Evolutionary conservation across 352 stramenopile genomes (phyloP), one percentile per base, ranked within the genome.

Genomic region (Phytopythium mirpurense): DNA sequence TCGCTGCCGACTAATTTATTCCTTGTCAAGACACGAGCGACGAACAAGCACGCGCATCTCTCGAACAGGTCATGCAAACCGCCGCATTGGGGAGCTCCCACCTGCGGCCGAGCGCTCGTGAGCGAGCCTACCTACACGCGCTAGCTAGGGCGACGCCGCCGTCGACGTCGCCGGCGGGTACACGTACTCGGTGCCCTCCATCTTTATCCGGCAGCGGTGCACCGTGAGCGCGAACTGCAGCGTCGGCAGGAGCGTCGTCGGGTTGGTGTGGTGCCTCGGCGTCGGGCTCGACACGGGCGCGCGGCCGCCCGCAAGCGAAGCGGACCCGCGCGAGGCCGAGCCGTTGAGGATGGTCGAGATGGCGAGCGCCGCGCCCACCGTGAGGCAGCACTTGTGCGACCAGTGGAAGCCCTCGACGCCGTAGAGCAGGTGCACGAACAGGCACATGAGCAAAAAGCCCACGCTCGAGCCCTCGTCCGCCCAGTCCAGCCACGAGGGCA

Each of bases 371-470:
- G 83, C 83, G 48, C 83, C 83, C 29, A 89, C 68, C 1, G 83
- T 93, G 44, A 93, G 70, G 54, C 83, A 93, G 60, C 78, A 90
- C 60, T 93, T 93, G 67, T 93, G 83, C 23, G 78, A 74, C 83
- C 83, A 93, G 55, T 93, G 83, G 48, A 93, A 93, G 31, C 79
- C 83, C 36, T 93, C 80, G 27, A 93, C 83, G 29, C 83, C 83
- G 38, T 90, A 88, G 6, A 93, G 62, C 42, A 93, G 66, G 47
- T 93, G 83, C 24, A 93, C 83, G 38, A 93, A 90, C 23, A 93
- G 59, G 32, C 80, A 90, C 74, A 93, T 88, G 51, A 93, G 63
- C 53, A 93, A 54, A 44, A 90, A 93, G 10, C 83, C 83, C 23
- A 90, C 75, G 58, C 79, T 90, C 14, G 79, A 76, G 46, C 83